Conservation (phyloP, 2,329 filamentous ascomycete genomes). For the Nemania sp. region DNA sequence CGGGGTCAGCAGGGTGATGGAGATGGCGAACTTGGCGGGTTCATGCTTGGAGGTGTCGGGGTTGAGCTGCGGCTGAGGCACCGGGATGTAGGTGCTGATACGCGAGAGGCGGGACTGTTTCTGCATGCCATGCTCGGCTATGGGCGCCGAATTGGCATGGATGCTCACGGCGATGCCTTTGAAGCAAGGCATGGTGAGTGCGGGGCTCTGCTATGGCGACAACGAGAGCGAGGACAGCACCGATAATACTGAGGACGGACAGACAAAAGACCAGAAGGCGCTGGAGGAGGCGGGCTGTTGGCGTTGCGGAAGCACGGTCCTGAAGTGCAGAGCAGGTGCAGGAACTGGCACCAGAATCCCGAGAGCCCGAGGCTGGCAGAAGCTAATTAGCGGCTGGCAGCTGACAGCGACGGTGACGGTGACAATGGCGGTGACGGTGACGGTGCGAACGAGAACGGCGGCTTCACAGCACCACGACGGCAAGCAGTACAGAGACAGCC, state of each 20-base stretch:
- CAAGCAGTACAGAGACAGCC: too few species aligned
- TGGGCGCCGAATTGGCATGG: conserved; percentile 77
- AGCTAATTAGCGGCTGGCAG: too few species aligned
- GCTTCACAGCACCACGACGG: too few species aligned
- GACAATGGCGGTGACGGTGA: neutral
- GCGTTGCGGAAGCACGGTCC: too few species aligned
- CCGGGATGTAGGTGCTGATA: conserved; percentile 96
- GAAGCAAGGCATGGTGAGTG: conserved; percentile 91
- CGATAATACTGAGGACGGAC: neutral
- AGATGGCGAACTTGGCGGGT: conserved; percentile 95
- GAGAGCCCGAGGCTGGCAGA: too few species aligned
- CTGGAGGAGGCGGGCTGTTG: too few species aligned
- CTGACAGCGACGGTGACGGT: neutral
- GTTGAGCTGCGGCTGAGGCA: conserved; percentile 82
- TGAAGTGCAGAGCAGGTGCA: neutral
- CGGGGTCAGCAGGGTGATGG: conserved; percentile 90
- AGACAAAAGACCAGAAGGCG: too few species aligned
- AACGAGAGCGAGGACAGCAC: neutral
- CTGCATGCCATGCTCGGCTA: conserved; percentile 92
- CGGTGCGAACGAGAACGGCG: neutral
- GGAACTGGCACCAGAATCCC: neutral
- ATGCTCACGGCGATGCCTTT: conserved; percentile 99
- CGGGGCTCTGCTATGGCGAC: too few species aligned
- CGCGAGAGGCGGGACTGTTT: conserved; percentile 88
- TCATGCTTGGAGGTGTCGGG: conserved; percentile 75